A percentile compares a stretch with the other conserved stretches of the same genome.
phyloP scores from a whole-genome alignment of 768 basidiomycete genomes.

The Mrakia gelida region DNA sequence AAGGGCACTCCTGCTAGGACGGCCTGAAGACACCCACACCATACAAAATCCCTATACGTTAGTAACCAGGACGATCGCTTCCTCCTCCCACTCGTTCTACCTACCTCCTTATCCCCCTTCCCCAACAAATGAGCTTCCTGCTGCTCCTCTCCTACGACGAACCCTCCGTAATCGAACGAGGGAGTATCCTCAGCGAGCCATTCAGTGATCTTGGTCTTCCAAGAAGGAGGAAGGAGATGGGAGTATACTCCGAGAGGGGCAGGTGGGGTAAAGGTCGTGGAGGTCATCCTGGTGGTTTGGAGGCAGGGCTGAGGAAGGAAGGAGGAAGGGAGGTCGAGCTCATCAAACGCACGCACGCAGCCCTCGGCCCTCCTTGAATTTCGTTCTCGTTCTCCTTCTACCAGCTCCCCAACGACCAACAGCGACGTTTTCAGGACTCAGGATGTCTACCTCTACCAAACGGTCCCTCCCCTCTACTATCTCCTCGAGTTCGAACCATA shows the following conservation, averaged over 20 bases:
- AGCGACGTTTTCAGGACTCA: not conserved
- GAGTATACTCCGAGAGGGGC: slow-evolving; percentile 36
- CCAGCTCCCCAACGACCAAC: not conserved
- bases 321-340: not conserved
- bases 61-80: not conserved
- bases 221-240: slow-evolving; percentile 85
- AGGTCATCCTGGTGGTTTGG: not conserved
- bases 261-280: not conserved
- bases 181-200: slow-evolving; percentile 95
- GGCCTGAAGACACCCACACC: slow-evolving; percentile 37
- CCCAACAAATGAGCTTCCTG: slow-evolving; percentile 85
- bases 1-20: slow-evolving; percentile 94
- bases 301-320: not conserved
- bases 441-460: not conserved
- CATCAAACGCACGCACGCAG: not conserved
- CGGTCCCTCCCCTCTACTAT: not conserved
- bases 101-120: slow-evolving; percentile 62
- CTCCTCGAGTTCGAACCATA: not conserved
- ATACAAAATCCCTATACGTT: not conserved
- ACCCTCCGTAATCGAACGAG: slow-evolving; percentile 93
- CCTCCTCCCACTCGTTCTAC: not conserved
- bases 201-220: slow-evolving; percentile 70
- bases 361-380: not conserved
- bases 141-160: slow-evolving; percentile 84
- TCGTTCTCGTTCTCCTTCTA: not conserved